Evolutionary conservation across 2,329 filamentous ascomycete genomes (phyloP), one percentile per base, ranked within the genome.

Genomic region (Calycina herbarum): DNA sequence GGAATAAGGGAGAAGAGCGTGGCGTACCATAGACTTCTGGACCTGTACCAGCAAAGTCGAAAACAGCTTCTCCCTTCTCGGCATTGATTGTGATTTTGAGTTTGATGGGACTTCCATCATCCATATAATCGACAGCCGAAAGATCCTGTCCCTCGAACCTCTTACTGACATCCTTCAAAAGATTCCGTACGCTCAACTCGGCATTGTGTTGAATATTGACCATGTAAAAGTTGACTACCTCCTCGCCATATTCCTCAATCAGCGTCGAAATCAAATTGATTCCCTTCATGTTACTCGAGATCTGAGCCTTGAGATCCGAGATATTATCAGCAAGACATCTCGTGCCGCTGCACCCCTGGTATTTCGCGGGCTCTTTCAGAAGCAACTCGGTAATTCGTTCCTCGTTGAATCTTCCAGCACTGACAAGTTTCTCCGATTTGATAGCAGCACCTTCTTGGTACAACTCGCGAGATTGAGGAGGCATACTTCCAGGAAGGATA

Each of bases 211-310:
- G 92, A 68, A 96, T 95, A 33, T 85, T 90, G 59, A 85, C 82
- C 92, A 96, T 95, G 77, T 94, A 94, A 73, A 91, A 89, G 71
- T 93, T 88, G 0, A 96, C 92, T 0, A 90, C 89, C 2, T 88
- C 82, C 71, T 92, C 88, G 17, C 89, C 88, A 71, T 94, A 95
- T 72, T 95, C 92, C 20, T 86, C 83, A 70, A 96, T 93, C 1
- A 95, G 80, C 0, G 85, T 83, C 60, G 85, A 85, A 70, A 96
- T 95, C 27, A 94, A 81, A 42, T 87, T 88, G 73, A 94, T 94
- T 8, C 93, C 93, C 71, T 93, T 93, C 72, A 93, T 89, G 73
- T 96, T 96, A 13, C 92, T 92, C 0, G 93, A 92, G 13, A 95
- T 89, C 75, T 96, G 92, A 0, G 93, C 93, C 76, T 94, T 93